phyloP scores from a whole-genome alignment of 2,329 filamentous ascomycete species.

The Colletotrichum somersetense region DNA sequence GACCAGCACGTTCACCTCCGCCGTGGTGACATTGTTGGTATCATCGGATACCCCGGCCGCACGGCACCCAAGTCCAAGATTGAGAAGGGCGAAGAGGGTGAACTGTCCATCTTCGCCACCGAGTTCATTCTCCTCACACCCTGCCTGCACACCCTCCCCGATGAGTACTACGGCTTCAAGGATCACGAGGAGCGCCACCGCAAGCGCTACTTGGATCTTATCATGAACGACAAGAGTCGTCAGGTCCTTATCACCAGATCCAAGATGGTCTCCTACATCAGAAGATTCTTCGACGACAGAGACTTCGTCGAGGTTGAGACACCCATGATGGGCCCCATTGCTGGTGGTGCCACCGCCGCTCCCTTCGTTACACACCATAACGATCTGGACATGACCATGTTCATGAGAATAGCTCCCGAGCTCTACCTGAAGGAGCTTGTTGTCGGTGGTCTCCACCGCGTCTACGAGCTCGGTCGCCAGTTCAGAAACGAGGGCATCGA shows the following conservation, averaged over 20 bases:
- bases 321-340: constrained; percentile 96
- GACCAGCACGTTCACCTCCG: constrained; percentile 91
- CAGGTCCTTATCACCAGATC: constrained; percentile 87
- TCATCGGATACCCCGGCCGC: constrained; percentile 81
- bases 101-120: constrained; percentile 92
- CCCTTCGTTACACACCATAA: constrained; percentile 98
- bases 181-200: constrained; percentile 94
- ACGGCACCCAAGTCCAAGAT: constrained; percentile 93
- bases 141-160: constrained; percentile 90
- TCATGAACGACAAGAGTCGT: constrained; percentile 92
- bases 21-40: constrained; percentile 92
- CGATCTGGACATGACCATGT: constrained; percentile 93
- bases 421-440: constrained; percentile 96
- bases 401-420: constrained; percentile 86
- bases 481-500: constrained; percentile 96
- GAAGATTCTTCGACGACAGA: constrained; percentile 86
- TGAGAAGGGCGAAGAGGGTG: constrained; percentile 81
- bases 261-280: constrained; percentile 90
- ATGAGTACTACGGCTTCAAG: constrained; percentile 94
- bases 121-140: constrained; percentile 89
- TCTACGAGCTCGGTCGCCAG: constrained; percentile 95
- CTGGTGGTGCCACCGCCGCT: constrained; percentile 94
- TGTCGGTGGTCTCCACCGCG: constrained; percentile 92
- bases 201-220: constrained; percentile 92
- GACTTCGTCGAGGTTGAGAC: constrained; percentile 97